A percentile compares a stretch with the other conserved stretches of the same genome.
Evolutionary conservation across 2,329 filamentous ascomycete genomes (phyloP).

Genomic region (Xylariaceae sp.): DNA sequence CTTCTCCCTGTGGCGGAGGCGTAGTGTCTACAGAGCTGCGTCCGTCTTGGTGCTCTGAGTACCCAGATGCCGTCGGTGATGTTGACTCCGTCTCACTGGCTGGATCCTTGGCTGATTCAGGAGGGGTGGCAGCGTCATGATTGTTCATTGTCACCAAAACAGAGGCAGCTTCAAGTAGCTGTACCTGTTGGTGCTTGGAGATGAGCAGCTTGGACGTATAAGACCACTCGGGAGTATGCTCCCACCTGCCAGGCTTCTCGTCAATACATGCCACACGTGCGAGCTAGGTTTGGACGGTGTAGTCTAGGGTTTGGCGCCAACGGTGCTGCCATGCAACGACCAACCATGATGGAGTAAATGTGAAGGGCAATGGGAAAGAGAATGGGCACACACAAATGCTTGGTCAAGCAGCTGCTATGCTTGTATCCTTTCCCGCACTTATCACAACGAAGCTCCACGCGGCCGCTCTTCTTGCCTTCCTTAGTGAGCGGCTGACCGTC

Average conservation of each 20-base stretch:
- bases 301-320: slow-evolving; percentile 32
- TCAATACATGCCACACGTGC: slow-evolving; percentile 27
- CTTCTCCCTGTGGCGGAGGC: slow-evolving; percentile 76
- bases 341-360: slow-evolving; percentile 29
- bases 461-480: slow-evolving; percentile 75
- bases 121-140: slow-evolving; percentile 54
- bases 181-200: slow-evolving; percentile 98
- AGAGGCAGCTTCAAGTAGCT: slow-evolving; percentile 94
- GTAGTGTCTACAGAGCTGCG: slow-evolving; percentile 90
- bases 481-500: slow-evolving; percentile 83
- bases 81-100: slow-evolving; percentile 78
- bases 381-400: slow-evolving; percentile 95
- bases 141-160: slow-evolving; percentile 88
- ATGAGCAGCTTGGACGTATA: slow-evolving; percentile 96
- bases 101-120: slow-evolving; percentile 64
- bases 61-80: slow-evolving; percentile 78
- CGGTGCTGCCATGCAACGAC: slow-evolving; percentile 26
- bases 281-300: slow-evolving; percentile 16
- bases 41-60: slow-evolving; percentile 73
- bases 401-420: slow-evolving; percentile 99
- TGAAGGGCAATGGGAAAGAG: slow-evolving; percentile 44
- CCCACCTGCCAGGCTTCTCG: slow-evolving; percentile 71
- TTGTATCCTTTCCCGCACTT: slow-evolving; percentile 99
- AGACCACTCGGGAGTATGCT: slow-evolving; percentile 98
- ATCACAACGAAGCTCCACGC: slow-evolving; percentile 88